phyloP scores from a whole-genome alignment of 208 protist species.

The Leptomonas seymouri region DNA sequence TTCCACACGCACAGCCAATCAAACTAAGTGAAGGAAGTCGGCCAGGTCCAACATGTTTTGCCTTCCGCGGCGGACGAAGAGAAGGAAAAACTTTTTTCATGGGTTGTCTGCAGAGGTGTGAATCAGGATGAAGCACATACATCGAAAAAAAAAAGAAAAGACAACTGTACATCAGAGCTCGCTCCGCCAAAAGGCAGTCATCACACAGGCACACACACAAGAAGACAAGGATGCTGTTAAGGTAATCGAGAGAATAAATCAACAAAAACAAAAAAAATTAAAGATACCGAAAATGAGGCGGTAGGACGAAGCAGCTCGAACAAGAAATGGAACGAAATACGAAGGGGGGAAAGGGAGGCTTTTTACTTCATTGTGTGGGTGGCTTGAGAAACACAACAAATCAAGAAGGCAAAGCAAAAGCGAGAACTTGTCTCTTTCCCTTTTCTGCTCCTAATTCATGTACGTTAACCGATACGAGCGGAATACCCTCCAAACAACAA shows the following conservation, averaged over 20 bases:
- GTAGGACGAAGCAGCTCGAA: neutral
- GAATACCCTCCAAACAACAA: too few relatives aligned
- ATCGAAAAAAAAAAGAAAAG: slow-evolving; percentile 2
- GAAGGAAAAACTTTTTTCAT: neutral
- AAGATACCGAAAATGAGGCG: slow-evolving; percentile 5
- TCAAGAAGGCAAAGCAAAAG: too few relatives aligned
- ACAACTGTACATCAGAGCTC: neutral
- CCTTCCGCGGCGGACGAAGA: neutral
- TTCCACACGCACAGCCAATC: too few relatives aligned
- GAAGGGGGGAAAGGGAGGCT: too few relatives aligned
- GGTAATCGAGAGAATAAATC: slow-evolving; percentile 4
- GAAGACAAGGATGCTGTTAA: neutral
- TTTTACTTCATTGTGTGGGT: too few relatives aligned
- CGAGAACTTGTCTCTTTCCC: too few relatives aligned
- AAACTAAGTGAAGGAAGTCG: too few relatives aligned
- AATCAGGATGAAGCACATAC: neutral
- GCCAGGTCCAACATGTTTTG: too few relatives aligned
- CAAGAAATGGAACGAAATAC: neutral
- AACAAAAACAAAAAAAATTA: neutral
- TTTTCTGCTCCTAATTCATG: too few relatives aligned
- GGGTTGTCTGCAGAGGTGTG: neutral
- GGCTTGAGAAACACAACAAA: too few relatives aligned
- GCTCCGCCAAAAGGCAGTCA: neutral
- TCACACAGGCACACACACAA: neutral
- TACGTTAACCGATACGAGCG: too few relatives aligned